Conservation (phyloP, 225 moss, liverwort and hornwort species). For the Pleurozium schreberi region DNA sequence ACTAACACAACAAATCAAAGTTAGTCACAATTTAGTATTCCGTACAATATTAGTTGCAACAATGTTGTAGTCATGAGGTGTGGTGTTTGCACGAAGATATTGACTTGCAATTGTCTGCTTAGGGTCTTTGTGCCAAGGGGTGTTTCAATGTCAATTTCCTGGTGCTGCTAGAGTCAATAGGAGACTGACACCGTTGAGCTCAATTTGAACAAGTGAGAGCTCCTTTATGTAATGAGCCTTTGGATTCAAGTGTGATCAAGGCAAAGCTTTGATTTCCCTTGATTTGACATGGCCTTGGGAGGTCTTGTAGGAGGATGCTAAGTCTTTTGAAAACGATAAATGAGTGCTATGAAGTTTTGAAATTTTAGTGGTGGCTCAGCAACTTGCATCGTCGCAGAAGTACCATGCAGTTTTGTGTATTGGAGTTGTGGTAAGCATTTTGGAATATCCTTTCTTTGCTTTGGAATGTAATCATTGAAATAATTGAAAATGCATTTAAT, state of each 20-base stretch:
- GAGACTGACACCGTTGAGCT: background rate
- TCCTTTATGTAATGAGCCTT: background rate
- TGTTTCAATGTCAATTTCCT: background rate
- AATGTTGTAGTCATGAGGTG: background rate
- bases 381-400: constrained; percentile 46
- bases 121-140: constrained; percentile 6
- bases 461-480: background rate
- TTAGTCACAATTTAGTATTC: background rate
- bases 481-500: background rate
- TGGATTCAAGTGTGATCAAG: background rate
- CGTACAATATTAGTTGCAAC: background rate
- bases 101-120: background rate
- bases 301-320: background rate
- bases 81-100: background rate
- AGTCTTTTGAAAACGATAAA: background rate
- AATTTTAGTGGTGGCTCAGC: constrained; percentile 63
- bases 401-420: constrained; percentile 68
- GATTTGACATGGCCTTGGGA: background rate
- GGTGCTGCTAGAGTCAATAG: background rate
- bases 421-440: constrained; percentile 64
- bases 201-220: background rate
- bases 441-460: background rate
- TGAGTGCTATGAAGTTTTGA: constrained; percentile 92
- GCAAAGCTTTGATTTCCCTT: background rate
- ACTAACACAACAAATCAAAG: background rate